Evolutionary conservation across 768 basidiomycete species (phyloP).

Genomic region (Trametes gibbosa): DNA sequence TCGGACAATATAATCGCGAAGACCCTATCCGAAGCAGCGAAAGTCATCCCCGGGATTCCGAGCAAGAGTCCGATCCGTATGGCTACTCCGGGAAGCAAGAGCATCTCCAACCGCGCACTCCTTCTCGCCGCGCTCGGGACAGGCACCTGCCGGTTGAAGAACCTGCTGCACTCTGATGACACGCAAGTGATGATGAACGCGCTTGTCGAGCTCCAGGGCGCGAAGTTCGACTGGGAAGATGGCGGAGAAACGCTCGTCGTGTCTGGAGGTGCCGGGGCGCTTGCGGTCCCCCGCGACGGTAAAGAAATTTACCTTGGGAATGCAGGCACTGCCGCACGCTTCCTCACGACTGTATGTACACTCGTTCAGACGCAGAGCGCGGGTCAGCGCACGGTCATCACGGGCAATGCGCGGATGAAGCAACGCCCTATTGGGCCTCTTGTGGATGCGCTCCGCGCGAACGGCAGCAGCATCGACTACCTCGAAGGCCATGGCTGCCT

Average conservation of each 20-base stretch:
- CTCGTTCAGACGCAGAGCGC: conserved; percentile 56
- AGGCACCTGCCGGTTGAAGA: conserved; percentile 85
- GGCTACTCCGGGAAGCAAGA: conserved; percentile 95
- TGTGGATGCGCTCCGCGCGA: conserved; percentile 82
- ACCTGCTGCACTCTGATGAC: conserved; percentile 94
- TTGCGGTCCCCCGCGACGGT: conserved; percentile 72
- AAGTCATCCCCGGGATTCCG: conserved; percentile 68
- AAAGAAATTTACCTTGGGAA: conserved; percentile 95
- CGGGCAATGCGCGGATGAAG: conserved; percentile 98
- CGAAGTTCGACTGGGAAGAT: conserved; percentile 92
- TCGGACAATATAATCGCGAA: conserved; percentile 78
- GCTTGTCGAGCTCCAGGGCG: conserved; percentile 88
- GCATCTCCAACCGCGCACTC: conserved; percentile 91
- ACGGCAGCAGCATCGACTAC: conserved; percentile 77
- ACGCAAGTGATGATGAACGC: conserved; percentile 99
- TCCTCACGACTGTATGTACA: conserved; percentile 95
- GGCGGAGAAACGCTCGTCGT: conserved; percentile 95
- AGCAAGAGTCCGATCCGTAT: conserved; percentile 52
- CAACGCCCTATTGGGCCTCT: conserved; percentile 96
- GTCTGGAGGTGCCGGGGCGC: conserved; percentile 76
- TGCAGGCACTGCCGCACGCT: conserved; percentile 96
- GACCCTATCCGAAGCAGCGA: conserved; percentile 77
- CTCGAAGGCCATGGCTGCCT: conserved; percentile 82
- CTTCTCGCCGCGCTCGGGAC: conserved; percentile 89
- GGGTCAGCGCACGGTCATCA: conserved; percentile 70